Evolutionary conservation across 2,329 filamentous ascomycete species (phyloP), one percentile per base, ranked within the genome.

Genomic region (Talaromyces piceae): DNA sequence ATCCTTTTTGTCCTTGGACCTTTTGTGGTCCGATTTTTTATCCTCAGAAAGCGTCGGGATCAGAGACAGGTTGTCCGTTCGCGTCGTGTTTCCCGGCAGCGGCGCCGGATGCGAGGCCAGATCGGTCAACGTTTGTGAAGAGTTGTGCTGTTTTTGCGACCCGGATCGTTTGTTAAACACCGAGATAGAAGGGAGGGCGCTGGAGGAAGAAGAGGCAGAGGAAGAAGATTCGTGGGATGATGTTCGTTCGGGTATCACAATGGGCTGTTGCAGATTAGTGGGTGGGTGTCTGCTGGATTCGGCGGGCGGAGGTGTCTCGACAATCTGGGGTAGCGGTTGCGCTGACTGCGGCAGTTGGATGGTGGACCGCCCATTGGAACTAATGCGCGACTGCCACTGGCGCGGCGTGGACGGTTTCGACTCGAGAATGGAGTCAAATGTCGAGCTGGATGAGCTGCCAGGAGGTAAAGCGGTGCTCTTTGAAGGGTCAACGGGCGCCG

Each of bases 11-110:
- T 81, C 78, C 59, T 77, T 74, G 16, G 69, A 66, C 51, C 69
- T 73, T 57, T 84, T 88, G 65, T 82, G 84, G n/a, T 91, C 87
- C 0, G 73, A 61, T 60, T 86, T 88, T 66, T 82, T 86, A 49
- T 93, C 87, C 52, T 91, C 87, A 2, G 73, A 73, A 41, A 87
- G 73, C 0, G 85, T 91, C 0, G 90, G 88, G 47, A 93, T 90
- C 58, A 90, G 86, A 0, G 88, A 89, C 12, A 94, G 73, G 45
- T 78, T 82, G 66, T 93, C 89, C 1, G 88, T 91, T 43, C 87
- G 80, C 6, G 79, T 84, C 51, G 76, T 81, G 50, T 82, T 83
- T 11, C 86, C 86, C 20, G 86, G 83, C 2, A 91, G 70, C 25
- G 82, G 75, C n/a, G 87, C 82, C 3, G 86, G 81, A 54, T 79